Conservation (phyloP, 202 grass and related monocot genomes). For the Digitaria exilis region DNA sequence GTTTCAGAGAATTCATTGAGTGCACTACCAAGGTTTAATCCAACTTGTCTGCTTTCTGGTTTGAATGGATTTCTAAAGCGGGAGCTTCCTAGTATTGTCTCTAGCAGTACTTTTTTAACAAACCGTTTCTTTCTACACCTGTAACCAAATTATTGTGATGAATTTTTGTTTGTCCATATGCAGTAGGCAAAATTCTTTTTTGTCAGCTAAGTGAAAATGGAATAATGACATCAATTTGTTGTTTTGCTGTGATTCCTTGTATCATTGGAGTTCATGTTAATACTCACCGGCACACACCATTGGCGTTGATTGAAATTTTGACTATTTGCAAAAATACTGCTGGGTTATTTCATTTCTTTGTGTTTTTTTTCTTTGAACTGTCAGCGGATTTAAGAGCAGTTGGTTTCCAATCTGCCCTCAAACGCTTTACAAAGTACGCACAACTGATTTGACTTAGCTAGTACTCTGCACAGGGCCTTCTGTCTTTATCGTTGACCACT, state of each 20-base stretch:
- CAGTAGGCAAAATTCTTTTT: constrained; percentile 9
- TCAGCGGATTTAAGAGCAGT: neutral
- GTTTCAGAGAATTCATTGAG: neutral
- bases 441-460: constrained; percentile 12
- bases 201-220: neutral
- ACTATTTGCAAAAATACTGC: neutral
- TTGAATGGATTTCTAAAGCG: neutral
- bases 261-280: neutral
- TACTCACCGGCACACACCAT: neutral
- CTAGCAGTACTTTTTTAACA: neutral
- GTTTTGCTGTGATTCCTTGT: neutral
- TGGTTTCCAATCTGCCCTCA: neutral
- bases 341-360: neutral
- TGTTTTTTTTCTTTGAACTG: neutral
- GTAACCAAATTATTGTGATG: neutral
- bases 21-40: neutral
- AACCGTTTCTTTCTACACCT: neutral
- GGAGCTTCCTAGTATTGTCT: neutral
- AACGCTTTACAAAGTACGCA: neutral
- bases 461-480: neutral
- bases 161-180: neutral
- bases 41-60: neutral
- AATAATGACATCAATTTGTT: neutral
- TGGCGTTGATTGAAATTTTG: neutral
- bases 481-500: neutral